Conservation (phyloP, 108 stramenopile genomes). For the Pinguiococcus pyrenoidosus region DNA sequence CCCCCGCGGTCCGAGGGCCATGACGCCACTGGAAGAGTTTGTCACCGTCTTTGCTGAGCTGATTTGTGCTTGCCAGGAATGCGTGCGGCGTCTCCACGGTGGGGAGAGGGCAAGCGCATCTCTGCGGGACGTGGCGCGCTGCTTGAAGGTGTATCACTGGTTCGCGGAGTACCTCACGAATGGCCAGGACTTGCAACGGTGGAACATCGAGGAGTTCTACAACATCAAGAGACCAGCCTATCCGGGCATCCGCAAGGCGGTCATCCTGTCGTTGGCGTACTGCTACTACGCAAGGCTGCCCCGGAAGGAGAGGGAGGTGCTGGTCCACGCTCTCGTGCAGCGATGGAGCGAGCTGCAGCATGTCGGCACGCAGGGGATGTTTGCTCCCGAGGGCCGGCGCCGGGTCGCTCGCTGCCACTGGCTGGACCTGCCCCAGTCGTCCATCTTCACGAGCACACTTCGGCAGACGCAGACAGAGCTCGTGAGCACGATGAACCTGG, state of each 20-base stretch:
- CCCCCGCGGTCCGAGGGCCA: no score
- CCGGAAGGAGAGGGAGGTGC: neutral
- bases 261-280: slow-evolving; percentile 2
- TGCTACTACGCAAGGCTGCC: slow-evolving; percentile 5
- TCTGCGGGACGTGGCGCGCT: slow-evolving; percentile 5
- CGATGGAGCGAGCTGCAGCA: neutral
- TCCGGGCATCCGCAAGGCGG: neutral
- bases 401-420: no score
- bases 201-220: neutral
- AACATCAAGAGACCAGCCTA: neutral
- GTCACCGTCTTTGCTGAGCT: neutral
- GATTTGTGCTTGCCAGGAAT: slow-evolving; percentile 3
- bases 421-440: no score
- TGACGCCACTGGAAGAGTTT: slow-evolving; percentile 1
- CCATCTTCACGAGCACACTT: no score
- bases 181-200: neutral
- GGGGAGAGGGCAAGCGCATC: slow-evolving; percentile 8
- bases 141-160: slow-evolving; percentile 10
- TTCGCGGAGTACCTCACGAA: neutral
- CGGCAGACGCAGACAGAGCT: no score
- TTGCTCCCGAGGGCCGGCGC: no score
- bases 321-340: neutral
- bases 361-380: no score
- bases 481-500: neutral
- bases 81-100: neutral